phyloP scores from a whole-genome alignment of 192 early-diverging fungal species.

The Gamsiella multidivaricata region DNA sequence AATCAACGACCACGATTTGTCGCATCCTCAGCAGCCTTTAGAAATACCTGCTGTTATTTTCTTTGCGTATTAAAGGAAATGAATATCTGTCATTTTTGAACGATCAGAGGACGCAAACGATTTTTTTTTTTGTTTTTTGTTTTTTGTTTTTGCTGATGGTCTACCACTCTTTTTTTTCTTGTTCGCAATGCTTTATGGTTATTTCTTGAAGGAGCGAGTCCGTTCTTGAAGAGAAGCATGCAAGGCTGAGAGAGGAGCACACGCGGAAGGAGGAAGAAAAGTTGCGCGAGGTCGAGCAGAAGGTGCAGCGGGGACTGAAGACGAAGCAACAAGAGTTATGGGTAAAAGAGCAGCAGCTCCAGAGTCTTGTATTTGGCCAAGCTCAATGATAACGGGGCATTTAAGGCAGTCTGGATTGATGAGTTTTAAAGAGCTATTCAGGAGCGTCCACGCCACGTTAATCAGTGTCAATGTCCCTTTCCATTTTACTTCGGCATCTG shows the following conservation, averaged over 20 bases:
- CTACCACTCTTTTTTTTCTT: not conserved
- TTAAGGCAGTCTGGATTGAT: no score
- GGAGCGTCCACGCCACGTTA: no score
- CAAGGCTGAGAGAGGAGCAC: conserved; percentile 65
- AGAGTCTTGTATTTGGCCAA: conserved; percentile 61
- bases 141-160: no score
- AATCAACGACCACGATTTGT: not conserved
- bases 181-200: not conserved
- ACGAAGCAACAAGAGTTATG: conserved; percentile 67
- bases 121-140: not conserved
- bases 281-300: conserved; percentile 63
- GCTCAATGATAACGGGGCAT: no score
- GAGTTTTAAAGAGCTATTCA: no score
- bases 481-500: no score
- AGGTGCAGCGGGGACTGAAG: conserved; percentile 64
- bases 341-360: conserved; percentile 67
- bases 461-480: no score
- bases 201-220: conserved; percentile 16
- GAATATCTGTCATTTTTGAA: not conserved
- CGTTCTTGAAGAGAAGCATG: conserved; percentile 34
- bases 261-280: conserved; percentile 66
- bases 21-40: not conserved
- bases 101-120: not conserved
- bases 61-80: not conserved
- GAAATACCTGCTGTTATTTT: not conserved